Evolutionary conservation across 495 filamentous ascomycete genomes (phyloP), one percentile per base, ranked within the genome.

Genomic region (Pseudomonodictys pantanalensis): DNA sequence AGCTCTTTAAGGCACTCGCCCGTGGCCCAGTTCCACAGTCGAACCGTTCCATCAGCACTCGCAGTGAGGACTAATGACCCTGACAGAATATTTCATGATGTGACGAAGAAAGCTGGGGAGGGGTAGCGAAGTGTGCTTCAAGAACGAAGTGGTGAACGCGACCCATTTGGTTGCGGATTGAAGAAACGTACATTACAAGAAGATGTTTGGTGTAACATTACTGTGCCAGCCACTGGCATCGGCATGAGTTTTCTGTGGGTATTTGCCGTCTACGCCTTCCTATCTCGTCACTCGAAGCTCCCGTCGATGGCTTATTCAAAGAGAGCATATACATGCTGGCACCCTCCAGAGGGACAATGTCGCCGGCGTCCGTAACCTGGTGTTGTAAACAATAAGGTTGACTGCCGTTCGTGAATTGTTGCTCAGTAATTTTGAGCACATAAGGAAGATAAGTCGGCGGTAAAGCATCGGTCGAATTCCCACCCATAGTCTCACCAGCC

Each of bases 191-290:
- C n/a, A n/a, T n/a, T n/a, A n/a, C n/a, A n/a, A n/a, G n/a, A n/a
- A n/a, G n/a, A n/a, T n/a, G n/a, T n/a, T 24, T 46, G 9, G 26
- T 22, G 18, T 23, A 5, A 20, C 4, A 7, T 47, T 30, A 56
- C 43, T 60, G 46, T 3, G 20, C 42, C 20, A 60, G 32, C 48
- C 50, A 60, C 30, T 60, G 48, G 24, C 58, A 60, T 11, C 28
- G 49, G 23, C 58, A 60, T 9, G 8, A 24, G 11, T 5, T 42
- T 18, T 39, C 12, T 7, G 28, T 20, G 15, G 30, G 41, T 12
- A 30, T 32, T 11, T 52, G 23, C 46, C 47, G 23, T 46, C 24
- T 46, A 7, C 43, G 29, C 11, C 35, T 47, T 5, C 20, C 55
- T 50, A 20, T 33, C 2, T 6, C 18, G 15, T n/a, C 23, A 6